Conservation (phyloP, 2,329 filamentous ascomycete species). For the Amauroascus verrucosus region DNA sequence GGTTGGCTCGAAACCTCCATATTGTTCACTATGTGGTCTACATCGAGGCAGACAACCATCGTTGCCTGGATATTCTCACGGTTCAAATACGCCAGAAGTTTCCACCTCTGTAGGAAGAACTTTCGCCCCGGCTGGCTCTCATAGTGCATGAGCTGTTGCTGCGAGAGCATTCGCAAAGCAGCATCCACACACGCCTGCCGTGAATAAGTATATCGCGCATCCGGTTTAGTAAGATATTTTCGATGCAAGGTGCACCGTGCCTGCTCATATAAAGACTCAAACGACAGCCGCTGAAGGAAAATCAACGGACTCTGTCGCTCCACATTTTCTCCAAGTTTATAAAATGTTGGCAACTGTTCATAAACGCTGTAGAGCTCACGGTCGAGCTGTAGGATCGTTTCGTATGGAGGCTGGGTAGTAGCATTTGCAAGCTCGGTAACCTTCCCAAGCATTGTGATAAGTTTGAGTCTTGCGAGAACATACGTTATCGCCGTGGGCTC, state of each 20-base stretch:
- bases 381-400: slow-evolving; percentile 19
- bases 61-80: slow-evolving; percentile 42
- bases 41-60: slow-evolving; percentile 39
- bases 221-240: slow-evolving; percentile 26
- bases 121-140: slow-evolving; percentile 34
- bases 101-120: slow-evolving; percentile 36
- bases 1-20: background rate
- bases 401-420: slow-evolving; percentile 14
- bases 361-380: slow-evolving; percentile 17
- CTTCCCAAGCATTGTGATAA: slow-evolving; percentile 14
- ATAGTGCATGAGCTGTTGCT: slow-evolving; percentile 36
- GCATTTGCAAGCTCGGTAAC: slow-evolving; percentile 16
- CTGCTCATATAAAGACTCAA: slow-evolving; percentile 27
- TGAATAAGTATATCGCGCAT: slow-evolving; percentile 33
- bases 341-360: slow-evolving; percentile 16
- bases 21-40: slow-evolving; percentile 23
- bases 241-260: slow-evolving; percentile 30
- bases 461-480: slow-evolving; percentile 9
- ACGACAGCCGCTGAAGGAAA: slow-evolving; percentile 23
- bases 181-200: slow-evolving; percentile 38
- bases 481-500: slow-evolving; percentile 20
- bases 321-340: slow-evolving; percentile 13
- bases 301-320: slow-evolving; percentile 9
- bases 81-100: slow-evolving; percentile 34
- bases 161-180: slow-evolving; percentile 35